Evolutionary conservation across 352 stramenopile species (phyloP).

Genomic region (Saprolegnia diclina): DNA sequence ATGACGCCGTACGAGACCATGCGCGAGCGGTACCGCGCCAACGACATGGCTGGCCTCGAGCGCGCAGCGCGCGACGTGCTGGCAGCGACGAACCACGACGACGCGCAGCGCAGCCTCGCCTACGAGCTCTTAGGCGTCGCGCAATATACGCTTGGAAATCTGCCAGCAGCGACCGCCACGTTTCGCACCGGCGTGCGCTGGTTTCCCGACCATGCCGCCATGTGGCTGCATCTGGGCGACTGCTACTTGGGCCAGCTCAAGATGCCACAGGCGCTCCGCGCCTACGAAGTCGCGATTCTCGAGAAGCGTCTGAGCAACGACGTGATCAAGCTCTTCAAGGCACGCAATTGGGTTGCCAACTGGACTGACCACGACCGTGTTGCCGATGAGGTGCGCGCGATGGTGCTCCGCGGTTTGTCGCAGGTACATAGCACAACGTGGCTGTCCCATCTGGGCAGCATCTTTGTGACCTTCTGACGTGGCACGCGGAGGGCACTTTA

Average conservation of each 20-base stretch:
- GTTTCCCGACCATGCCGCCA: constrained; percentile 41
- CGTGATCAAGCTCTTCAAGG: constrained; percentile 51
- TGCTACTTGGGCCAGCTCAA: constrained; percentile 56
- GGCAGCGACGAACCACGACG: not conserved
- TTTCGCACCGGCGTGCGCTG: constrained; percentile 53
- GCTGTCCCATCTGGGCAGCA: constrained; percentile 32
- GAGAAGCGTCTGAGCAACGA: constrained; percentile 36
- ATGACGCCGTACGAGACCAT: not conserved
- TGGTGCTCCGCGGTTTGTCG: constrained; percentile 30
- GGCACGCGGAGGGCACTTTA: constrained; percentile 32
- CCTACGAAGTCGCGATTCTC: constrained; percentile 46
- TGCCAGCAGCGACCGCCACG: constrained; percentile 48
- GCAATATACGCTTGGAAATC: constrained; percentile 60
- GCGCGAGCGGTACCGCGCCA: constrained; percentile 34
- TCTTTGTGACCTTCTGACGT: not conserved
- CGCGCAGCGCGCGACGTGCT: constrained; percentile 28
- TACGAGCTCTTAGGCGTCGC: constrained; percentile 66
- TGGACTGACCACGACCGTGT: constrained; percentile 55
- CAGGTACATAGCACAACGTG: not conserved
- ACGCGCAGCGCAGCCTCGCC: constrained; percentile 27
- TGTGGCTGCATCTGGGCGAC: constrained; percentile 65
- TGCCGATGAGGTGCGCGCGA: constrained; percentile 35
- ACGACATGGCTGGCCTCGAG: constrained; percentile 49
- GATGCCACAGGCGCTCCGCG: constrained; percentile 37
- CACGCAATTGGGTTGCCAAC: constrained; percentile 57